A percentile compares a stretch with the other conserved stretches of the same genome.
Conservation (phyloP, 768 basidiomycete genomes). For the Boletus sp. region DNA sequence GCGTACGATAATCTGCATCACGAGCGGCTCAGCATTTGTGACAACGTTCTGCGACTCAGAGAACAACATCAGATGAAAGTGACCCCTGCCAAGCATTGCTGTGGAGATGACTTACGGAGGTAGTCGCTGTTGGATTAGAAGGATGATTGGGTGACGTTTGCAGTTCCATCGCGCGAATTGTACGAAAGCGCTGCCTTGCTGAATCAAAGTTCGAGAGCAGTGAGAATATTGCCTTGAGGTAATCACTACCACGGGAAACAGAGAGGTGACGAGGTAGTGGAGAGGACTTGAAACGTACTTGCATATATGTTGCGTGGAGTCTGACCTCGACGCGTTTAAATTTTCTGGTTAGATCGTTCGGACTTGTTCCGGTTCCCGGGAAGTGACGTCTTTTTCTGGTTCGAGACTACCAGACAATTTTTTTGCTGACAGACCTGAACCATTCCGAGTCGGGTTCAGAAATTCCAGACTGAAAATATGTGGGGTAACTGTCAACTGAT, state of each 20-base stretch:
- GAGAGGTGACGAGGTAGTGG: neutral
- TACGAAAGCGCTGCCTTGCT: neutral
- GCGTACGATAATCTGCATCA: constrained; percentile 46
- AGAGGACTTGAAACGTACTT: constrained; percentile 3
- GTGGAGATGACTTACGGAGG: neutral
- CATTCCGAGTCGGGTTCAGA: too few species aligned
- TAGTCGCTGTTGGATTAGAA: neutral
- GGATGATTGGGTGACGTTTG: neutral
- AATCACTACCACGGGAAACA: neutral
- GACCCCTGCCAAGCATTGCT: neutral
- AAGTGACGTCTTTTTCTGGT: too few species aligned
- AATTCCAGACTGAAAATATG: too few species aligned
- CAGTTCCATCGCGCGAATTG: constrained; percentile 2
- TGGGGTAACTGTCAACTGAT: too few species aligned
- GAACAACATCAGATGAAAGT: neutral
- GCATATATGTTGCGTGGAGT: too few species aligned
- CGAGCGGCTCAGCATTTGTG: constrained; percentile 23
- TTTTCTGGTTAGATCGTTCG: too few species aligned
- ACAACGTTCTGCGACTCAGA: neutral
- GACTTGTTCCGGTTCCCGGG: too few species aligned
- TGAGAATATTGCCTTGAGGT: neutral
- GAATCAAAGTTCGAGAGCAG: neutral
- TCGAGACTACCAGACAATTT: too few species aligned
- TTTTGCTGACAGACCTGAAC: too few species aligned
- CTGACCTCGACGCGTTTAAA: too few species aligned